Evolutionary conservation across 768 basidiomycete genomes (phyloP).

Genomic region (Rhodosporidiobolus odoratus): DNA sequence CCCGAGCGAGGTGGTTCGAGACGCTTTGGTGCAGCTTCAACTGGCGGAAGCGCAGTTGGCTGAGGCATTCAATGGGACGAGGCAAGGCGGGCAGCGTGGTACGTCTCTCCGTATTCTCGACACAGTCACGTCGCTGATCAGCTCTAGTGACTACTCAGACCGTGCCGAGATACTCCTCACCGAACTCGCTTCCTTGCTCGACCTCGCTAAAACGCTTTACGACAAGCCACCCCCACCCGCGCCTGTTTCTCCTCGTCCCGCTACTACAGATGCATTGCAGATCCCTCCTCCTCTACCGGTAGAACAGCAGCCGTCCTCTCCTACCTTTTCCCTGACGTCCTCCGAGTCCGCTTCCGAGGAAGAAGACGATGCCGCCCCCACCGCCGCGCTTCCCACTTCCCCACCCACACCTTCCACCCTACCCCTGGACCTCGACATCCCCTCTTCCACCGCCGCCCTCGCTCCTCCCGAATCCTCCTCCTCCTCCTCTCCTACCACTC

Average conservation of each 20-base stretch:
- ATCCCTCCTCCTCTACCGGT: slow-evolving; percentile 8
- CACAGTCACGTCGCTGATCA: not conserved
- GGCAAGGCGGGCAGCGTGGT: slow-evolving; percentile 19
- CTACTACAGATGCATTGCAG: not conserved
- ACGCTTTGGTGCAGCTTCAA: slow-evolving; percentile 28
- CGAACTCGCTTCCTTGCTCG: slow-evolving; percentile 63
- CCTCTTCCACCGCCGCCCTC: not conserved
- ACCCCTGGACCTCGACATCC: not conserved
- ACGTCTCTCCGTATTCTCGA: not conserved
- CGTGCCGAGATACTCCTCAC: slow-evolving; percentile 51
- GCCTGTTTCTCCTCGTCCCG: not conserved
- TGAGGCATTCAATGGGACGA: slow-evolving; percentile 12
- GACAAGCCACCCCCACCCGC: slow-evolving; percentile 18
- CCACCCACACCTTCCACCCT: not conserved
- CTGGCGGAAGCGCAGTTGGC: slow-evolving; percentile 36
- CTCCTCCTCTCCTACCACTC: not conserved
- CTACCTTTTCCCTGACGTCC: slow-evolving; percentile 50
- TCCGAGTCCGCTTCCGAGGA: slow-evolving; percentile 44
- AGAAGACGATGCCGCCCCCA: not conserved
- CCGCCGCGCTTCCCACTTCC: not conserved
- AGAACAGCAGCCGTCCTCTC: slow-evolving; percentile 27
- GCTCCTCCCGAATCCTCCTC: not conserved
- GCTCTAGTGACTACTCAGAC: not conserved
- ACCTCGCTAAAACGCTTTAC: slow-evolving; percentile 47
- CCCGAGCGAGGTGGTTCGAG: slow-evolving; percentile 27